Conservation (phyloP, 805 yeast genomes). For the Barnettozyma pratensis region DNA sequence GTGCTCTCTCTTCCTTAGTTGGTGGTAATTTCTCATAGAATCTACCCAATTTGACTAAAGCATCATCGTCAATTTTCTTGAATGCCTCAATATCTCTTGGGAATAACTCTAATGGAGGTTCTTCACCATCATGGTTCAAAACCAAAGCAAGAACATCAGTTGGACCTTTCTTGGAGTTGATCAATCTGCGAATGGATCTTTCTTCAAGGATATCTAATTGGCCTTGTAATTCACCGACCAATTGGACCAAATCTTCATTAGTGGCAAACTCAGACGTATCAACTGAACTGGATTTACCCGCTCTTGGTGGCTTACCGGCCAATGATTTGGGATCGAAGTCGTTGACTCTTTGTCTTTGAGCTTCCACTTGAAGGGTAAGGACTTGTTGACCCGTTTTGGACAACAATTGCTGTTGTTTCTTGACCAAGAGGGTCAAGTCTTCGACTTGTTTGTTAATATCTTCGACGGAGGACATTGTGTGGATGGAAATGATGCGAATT, state of each 20-base stretch:
- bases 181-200: constrained; percentile 64
- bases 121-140: constrained; percentile 75
- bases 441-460: constrained; percentile 39
- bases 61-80: constrained; percentile 36
- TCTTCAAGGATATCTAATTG: constrained; percentile 79
- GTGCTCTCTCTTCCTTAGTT: constrained; percentile 46
- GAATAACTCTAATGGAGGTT: constrained; percentile 46
- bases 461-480: constrained; percentile 12
- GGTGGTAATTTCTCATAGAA: constrained; percentile 79
- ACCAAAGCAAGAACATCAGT: constrained; percentile 56
- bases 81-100: constrained; percentile 59
- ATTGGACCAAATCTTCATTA: constrained; percentile 78
- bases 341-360: constrained; percentile 38
- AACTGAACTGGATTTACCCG: constrained; percentile 7
- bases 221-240: constrained; percentile 86
- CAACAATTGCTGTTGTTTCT: constrained; percentile 60
- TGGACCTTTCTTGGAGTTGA: constrained; percentile 48
- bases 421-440: constrained; percentile 47
- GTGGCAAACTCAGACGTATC: constrained; percentile 62
- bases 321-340: constrained; percentile 19
- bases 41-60: constrained; percentile 50
- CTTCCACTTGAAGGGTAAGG: constrained; percentile 58
- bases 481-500: neutral
- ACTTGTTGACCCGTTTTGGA: constrained; percentile 79
- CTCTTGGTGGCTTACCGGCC: constrained; percentile 1